phyloP scores from a whole-genome alignment of 2,329 filamentous ascomycete species.

The Zasmidium citrigriseum region DNA sequence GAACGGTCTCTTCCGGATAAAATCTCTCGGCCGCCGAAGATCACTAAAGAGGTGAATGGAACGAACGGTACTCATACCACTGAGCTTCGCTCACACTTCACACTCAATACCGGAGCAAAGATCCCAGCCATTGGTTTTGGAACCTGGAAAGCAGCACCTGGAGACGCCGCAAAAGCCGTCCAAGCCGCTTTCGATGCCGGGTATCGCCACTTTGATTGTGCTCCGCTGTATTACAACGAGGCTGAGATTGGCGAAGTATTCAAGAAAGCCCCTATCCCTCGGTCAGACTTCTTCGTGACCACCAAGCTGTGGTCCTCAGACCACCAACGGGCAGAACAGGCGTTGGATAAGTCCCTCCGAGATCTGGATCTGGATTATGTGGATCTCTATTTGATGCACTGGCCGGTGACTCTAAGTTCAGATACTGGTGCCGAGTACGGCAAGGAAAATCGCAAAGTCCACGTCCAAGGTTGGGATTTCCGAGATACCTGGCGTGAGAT shows the following conservation, averaged over 20 bases:
- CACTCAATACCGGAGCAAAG: conserved; percentile 41
- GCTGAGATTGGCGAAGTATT: conserved; percentile 28
- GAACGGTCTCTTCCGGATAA: conserved; percentile 11
- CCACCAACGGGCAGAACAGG: conserved; percentile 40
- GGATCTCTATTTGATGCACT: conserved; percentile 19
- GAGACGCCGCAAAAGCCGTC: conserved; percentile 30
- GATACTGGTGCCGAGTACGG: conserved; percentile 7
- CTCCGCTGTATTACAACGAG: conserved; percentile 36
- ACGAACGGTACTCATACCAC: conserved; percentile 6
- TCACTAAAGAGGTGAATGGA: not conserved
- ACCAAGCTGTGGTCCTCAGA: conserved; percentile 62
- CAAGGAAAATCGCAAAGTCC: conserved; percentile 10
- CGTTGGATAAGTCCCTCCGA: conserved; percentile 68
- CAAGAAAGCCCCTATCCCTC: conserved; percentile 20
- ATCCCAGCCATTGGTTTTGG: conserved; percentile 42
- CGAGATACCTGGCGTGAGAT: conserved; percentile 78
- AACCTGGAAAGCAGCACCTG: conserved; percentile 39
- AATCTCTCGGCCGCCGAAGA: not conserved
- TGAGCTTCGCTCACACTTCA: conserved; percentile 25
- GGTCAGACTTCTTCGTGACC: conserved; percentile 41
- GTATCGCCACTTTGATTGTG: conserved; percentile 31
- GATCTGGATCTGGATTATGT: conserved; percentile 68
- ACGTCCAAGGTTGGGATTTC: conserved; percentile 31
- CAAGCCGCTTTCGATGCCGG: conserved; percentile 20
- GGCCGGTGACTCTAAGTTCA: conserved; percentile 8